These are phyloP conservation scores for Epichloe elymi DNA, from an alignment of 2,329 filamentous ascomycete species.

Conservation along the genomic window DNA sequence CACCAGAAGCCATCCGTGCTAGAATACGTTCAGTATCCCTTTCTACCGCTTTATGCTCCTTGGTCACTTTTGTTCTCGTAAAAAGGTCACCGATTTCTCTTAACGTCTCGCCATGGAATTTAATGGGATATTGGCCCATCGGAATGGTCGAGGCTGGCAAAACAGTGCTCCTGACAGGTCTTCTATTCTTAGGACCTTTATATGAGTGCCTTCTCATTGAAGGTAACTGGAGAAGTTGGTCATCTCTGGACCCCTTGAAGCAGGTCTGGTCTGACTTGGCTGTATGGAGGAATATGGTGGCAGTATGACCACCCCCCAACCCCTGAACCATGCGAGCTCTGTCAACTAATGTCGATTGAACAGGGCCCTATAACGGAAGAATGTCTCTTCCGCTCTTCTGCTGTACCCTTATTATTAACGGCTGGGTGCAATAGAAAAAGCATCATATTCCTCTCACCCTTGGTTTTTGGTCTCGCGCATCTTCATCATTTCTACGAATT, in stretches of 20 bases:
- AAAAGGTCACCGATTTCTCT: not conserved
- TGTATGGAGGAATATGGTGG: conserved; percentile 75
- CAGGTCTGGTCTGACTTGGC: conserved; percentile 60
- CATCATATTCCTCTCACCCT: conserved; percentile 69
- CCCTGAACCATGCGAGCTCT: not conserved
- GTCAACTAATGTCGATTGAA: not conserved
- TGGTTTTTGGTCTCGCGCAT: conserved; percentile 89
- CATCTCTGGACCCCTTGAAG: conserved; percentile 39
- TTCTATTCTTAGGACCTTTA: conserved; percentile 74
- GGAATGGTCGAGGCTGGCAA: conserved; percentile 50
- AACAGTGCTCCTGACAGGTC: conserved; percentile 55
- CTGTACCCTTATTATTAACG: conserved; percentile 69
- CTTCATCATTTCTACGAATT: conserved; percentile 96
- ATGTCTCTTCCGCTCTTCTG: conserved; percentile 78
- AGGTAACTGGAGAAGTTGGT: conserved; percentile 53
- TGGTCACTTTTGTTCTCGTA: conserved; percentile 55
- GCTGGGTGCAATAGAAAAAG: conserved; percentile 41
- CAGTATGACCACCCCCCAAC: conserved; percentile 38
- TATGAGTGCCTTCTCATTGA: conserved; percentile 69
- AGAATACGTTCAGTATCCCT: conserved; percentile 68
- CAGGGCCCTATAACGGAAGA: conserved; percentile 86
- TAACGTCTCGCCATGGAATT: conserved; percentile 32
- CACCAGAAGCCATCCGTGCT: conserved; percentile 76
- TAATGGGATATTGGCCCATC: conserved; percentile 72
- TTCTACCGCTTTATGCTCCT: conserved; percentile 57